Percentiles rank a stretch among this genome's conserved stretches.
Evolutionary conservation across 202 grass and related monocot genomes (phyloP).

Genomic region (Setaria viridis): DNA sequence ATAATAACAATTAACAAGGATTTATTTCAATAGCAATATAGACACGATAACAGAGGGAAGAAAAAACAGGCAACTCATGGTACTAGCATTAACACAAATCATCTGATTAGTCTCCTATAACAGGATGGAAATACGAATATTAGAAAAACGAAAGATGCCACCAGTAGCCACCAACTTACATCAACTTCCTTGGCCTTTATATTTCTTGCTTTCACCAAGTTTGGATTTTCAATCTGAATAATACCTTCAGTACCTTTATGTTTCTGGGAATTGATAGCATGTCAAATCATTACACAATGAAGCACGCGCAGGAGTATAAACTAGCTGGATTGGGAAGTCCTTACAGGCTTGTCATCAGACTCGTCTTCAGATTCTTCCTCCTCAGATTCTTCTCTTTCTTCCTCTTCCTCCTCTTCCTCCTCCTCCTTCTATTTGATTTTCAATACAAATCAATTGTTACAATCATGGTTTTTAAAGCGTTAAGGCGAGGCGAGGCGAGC

Average conservation of each 20-base stretch:
- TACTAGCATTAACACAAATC: background rate
- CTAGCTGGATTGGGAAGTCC: slow-evolving; percentile 7
- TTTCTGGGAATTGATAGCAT: slow-evolving; percentile 63
- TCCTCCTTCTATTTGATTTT: slow-evolving; percentile 59
- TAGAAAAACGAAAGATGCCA: slow-evolving; percentile 9
- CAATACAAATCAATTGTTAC: slow-evolving; percentile 42
- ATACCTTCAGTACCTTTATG: slow-evolving; percentile 80
- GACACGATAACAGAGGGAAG: background rate
- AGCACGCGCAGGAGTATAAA: slow-evolving; percentile 16
- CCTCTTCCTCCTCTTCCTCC: slow-evolving; percentile 67
- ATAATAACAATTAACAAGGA: background rate
- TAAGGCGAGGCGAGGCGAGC: too few relatives aligned
- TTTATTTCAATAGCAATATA: slow-evolving; percentile 3
- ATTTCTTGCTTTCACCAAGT: slow-evolving; percentile 82
- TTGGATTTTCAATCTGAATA: slow-evolving; percentile 97
- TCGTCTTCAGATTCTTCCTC: slow-evolving; percentile 84
- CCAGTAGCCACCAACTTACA: slow-evolving; percentile 66
- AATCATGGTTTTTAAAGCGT: background rate
- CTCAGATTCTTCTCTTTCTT: slow-evolving; percentile 75
- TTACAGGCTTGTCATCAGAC: slow-evolving; percentile 68
- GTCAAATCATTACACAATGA: slow-evolving; percentile 37
- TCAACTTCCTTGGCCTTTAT: slow-evolving; percentile 95
- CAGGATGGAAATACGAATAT: slow-evolving; percentile 11
- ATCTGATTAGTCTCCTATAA: slow-evolving; percentile 22
- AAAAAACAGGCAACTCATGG: background rate